Conservation (phyloP, 345 rosid genomes). For the Dipteronia sinensis region DNA sequence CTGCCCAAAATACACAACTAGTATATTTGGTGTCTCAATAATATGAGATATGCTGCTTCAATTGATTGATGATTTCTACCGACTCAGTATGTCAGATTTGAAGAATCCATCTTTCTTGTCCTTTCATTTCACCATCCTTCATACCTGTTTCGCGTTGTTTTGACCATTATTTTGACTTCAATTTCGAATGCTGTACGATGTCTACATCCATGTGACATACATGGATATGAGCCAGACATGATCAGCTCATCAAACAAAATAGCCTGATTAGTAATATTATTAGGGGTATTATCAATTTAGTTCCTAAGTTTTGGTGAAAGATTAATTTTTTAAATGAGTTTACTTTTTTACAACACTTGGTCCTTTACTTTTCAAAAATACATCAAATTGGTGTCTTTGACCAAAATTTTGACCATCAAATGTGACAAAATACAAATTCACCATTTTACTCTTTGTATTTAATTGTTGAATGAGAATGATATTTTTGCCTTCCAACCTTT, state of each 20-base stretch:
- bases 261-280: background rate
- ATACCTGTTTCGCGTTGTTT: background rate
- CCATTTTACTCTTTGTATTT: too few relatives aligned
- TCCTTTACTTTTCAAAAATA: too few relatives aligned
- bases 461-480: too few relatives aligned
- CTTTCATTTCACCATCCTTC: background rate
- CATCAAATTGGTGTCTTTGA: too few relatives aligned
- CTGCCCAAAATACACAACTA: background rate
- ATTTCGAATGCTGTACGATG: background rate
- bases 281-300: too few relatives aligned
- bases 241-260: background rate
- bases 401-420: too few relatives aligned
- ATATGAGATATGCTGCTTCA: background rate
- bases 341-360: too few relatives aligned
- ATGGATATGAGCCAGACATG: background rate
- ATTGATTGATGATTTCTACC: background rate
- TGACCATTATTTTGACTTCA: background rate
- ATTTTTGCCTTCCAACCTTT: too few relatives aligned
- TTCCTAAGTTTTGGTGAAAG: too few relatives aligned
- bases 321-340: too few relatives aligned
- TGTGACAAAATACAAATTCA: too few relatives aligned
- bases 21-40: background rate
- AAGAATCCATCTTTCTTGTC: background rate
- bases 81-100: background rate
- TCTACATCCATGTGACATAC: background rate